Percentiles rank a stretch among this genome's conserved stretches.
Evolutionary conservation across 352 stramenopile species (phyloP).

Genomic region (Phytophthora aleatoria): DNA sequence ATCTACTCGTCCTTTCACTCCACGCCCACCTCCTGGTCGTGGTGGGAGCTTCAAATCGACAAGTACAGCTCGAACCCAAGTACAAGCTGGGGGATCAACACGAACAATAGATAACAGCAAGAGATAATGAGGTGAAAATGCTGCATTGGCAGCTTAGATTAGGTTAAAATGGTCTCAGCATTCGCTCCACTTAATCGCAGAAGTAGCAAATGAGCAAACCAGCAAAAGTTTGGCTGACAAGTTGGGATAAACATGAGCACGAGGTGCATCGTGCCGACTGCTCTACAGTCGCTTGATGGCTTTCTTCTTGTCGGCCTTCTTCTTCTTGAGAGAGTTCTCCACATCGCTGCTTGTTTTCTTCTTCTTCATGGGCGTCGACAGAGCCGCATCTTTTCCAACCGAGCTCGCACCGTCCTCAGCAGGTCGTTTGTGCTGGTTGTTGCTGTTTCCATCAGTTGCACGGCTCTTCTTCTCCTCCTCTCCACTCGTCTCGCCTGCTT

Average conservation of each 20-base stretch:
- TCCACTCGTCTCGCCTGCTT: conserved; percentile 26
- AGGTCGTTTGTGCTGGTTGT: conserved; percentile 27
- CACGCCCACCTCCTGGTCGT: conserved; percentile 19
- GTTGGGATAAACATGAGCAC: conserved; percentile 4
- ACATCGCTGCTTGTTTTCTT: conserved; percentile 40
- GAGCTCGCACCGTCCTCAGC: conserved; percentile 17
- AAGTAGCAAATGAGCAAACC: conserved; percentile 16
- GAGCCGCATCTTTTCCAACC: conserved; percentile 13
- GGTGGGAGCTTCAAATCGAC: conserved; percentile 7
- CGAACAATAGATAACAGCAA: conserved; percentile 1
- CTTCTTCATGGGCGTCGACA: conserved; percentile 47
- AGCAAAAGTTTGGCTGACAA: conserved; percentile 18
- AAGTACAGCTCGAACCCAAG: neutral
- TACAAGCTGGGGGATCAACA: neutral
- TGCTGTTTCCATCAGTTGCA: neutral
- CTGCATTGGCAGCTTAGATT: conserved; percentile 34
- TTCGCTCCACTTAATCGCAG: conserved; percentile 4
- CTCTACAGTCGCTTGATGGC: conserved; percentile 63
- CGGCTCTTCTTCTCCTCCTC: conserved; percentile 30
- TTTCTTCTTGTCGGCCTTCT: conserved; percentile 76
- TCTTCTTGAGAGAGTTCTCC: conserved; percentile 57
- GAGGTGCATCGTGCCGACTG: neutral
- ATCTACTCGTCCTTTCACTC: conserved; percentile 18
- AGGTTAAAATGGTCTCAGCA: conserved; percentile 24
- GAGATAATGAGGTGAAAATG: conserved; percentile 4